Base-by-base conservation (phyloP, 345 rosid genomes). In the Clarkia xantiana region DNA sequence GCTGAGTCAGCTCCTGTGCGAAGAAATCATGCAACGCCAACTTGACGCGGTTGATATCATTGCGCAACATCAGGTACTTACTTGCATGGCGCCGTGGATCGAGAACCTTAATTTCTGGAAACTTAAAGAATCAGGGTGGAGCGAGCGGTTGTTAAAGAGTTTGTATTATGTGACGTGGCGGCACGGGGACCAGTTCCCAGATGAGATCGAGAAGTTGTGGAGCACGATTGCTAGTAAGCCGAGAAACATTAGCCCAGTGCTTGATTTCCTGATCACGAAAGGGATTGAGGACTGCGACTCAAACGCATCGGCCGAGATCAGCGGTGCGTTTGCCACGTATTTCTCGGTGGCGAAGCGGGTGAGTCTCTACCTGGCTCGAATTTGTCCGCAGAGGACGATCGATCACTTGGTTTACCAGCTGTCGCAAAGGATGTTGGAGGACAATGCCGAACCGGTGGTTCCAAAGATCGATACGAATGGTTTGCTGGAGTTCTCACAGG, bases 31-130 rank as follows among this genome's bases (percentile, higher is more conserved):
- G 98, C 96, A 91, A 80, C 71, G 98, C 55, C 98, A 91, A 76
- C 86, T 91, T 53, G 98, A 91, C 65, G 98, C 98, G 52, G 98
- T 91, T 48, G 94, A 91, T 67, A 91, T 91, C 60, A 91, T 91
- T 66, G 94, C 96, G 34, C 98, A 91, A 67, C 98, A 91, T 73
- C 98, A 91, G 79, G 98, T 86, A 57, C 73, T 91, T 66, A 91
- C 98, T 9, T 91, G 98, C 67, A 84, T 91, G 98, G 98, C 98
- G 69, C 98, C 98, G 18, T 91, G 98, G 96, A 91, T 91, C 69
- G 98, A 91, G 72, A 91, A 91, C 52, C 94, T 91, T 50, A 83
- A 91, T 65, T 84, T 91, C 70, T 91, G 96, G 96, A 91, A 84
- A 75, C 94, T 86, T 55, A 91, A 84, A 79, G 98, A 91, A 62